Base-by-base conservation (phyloP, 1,139 yeast genomes). In the Candida anutae region DNA sequence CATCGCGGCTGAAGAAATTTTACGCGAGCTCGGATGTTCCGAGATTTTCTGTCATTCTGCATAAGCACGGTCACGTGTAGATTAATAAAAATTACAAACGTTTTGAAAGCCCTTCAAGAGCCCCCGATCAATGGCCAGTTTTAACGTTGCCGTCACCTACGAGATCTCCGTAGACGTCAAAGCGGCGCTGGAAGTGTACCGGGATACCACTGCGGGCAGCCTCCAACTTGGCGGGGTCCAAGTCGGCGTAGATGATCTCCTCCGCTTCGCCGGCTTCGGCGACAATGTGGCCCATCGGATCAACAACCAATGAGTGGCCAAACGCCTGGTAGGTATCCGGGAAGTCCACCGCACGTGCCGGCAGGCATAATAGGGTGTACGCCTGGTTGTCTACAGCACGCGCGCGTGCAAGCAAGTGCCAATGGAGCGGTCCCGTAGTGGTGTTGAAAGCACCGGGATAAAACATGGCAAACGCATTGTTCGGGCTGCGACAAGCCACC, bases 381-480 rank as follows among this genome's bases (percentile, higher is more conserved):
- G 81, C 51, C 53, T 88, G 93, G 54, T 88, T 88, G 50, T 88
- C 97, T 8, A 88, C 80, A 4, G 96, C 94, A 37, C 97, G 66
- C 1, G 94, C 69, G 35, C 88, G 67, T 1, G 93, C 95, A 34
- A 88, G 68, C 39, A 87, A 63, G 40, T 79, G 81, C 97, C 97
- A 88, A 52, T 85, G 96, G 47, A 84, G 62, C 1, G 97, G 97
- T 0, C 97, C 97, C 0, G 97, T 88, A 17, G 90, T 84, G 14
- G 94, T 83, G 61, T 88, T 88, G 62, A 88, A 88, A 0, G 97
- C 97, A 29, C 95, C 94, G 0, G 97, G 97, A 42, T 85, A 87
- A 29, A 85, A 66, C 90, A 87, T 80, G 21, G 93, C 94, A 56
- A 85, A 85, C 0, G 94, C 77, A 32, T 75, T 74, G 34, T 55